These are phyloP conservation scores for Aspergillus arachidicola DNA, from an alignment of 2,329 filamentous ascomycete species.

Conservation along the genomic window DNA sequence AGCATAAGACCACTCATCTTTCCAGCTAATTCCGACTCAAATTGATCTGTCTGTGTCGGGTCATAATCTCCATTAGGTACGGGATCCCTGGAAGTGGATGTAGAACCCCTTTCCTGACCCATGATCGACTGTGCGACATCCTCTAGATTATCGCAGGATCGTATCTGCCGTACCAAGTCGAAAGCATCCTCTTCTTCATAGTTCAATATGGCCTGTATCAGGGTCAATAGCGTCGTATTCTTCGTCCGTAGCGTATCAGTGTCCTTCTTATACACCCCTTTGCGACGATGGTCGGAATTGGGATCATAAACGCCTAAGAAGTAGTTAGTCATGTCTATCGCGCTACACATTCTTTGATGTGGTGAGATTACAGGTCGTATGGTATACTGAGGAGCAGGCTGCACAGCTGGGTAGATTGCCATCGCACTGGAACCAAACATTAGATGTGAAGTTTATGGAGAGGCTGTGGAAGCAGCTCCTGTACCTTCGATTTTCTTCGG, in stretches of 20 bases:
- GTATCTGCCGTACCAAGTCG: slow-evolving; percentile 79
- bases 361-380: slow-evolving; percentile 41
- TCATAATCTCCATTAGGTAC: slow-evolving; percentile 38
- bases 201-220: slow-evolving; percentile 90
- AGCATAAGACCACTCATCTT: slow-evolving; percentile 92
- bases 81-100: slow-evolving; percentile 42
- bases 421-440: slow-evolving; percentile 65
- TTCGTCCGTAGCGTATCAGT: slow-evolving; percentile 83
- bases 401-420: slow-evolving; percentile 89
- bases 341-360: not conserved
- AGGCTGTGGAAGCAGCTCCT: slow-evolving; percentile 3
- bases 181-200: slow-evolving; percentile 84
- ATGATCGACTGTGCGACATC: slow-evolving; percentile 63
- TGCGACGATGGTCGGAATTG: slow-evolving; percentile 91
- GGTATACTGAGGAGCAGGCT: slow-evolving; percentile 92
- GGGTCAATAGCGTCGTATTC: slow-evolving; percentile 84
- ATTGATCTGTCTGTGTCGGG: slow-evolving; percentile 45
- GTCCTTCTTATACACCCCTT: slow-evolving; percentile 96
- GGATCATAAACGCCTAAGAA: slow-evolving; percentile 87
- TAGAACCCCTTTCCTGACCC: slow-evolving; percentile 53
- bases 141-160: slow-evolving; percentile 77
- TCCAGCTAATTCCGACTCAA: slow-evolving; percentile 81
- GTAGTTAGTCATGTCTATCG: slow-evolving; percentile 16
- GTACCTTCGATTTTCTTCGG: slow-evolving; percentile 72
- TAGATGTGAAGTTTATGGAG: slow-evolving; percentile 3